A percentile compares a stretch with the other conserved stretches of the same genome.
Evolutionary conservation across 306 rosid species (phyloP).

Genomic region (Quercus berberidifolia): DNA sequence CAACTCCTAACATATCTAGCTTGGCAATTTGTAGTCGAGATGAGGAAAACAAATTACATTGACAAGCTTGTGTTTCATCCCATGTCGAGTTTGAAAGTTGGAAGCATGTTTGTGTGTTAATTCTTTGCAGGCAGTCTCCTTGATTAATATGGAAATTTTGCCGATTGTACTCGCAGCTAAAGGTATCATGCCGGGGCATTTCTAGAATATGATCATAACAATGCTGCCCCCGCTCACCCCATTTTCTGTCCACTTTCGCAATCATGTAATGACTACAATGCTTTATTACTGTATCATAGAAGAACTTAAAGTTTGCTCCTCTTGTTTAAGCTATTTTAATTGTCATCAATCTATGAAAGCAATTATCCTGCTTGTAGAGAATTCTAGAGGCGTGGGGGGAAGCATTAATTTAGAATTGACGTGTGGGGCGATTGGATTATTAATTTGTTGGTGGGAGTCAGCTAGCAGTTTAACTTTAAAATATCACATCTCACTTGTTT

Average conservation of each 20-base stretch:
- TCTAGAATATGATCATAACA: not conserved
- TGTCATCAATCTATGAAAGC: not conserved
- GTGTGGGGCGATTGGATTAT: too few species aligned
- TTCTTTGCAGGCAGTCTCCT: not conserved
- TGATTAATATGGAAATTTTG: not conserved
- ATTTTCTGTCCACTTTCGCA: not conserved
- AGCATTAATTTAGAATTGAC: too few species aligned
- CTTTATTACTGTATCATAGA: constrained; percentile 5
- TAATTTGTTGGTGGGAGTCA: too few species aligned
- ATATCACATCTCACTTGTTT: too few species aligned
- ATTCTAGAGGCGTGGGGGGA: too few species aligned
- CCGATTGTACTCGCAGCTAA: not conserved
- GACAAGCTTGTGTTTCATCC: constrained; percentile 16
- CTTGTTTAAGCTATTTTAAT: not conserved
- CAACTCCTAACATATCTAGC: constrained; percentile 43
- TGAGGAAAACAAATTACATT: constrained; percentile 32
- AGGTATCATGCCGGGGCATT: not conserved
- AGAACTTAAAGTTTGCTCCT: constrained; percentile 6
- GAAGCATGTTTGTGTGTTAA: constrained; percentile 15
- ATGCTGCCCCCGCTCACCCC: not conserved
- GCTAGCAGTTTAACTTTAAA: too few species aligned
- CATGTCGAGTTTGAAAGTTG: not conserved
- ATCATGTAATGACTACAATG: constrained; percentile 4
- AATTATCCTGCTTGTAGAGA: not conserved
- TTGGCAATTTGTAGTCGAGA: constrained; percentile 45